Percentiles rank a stretch among this genome's conserved stretches.
Evolutionary conservation across 2,329 filamentous ascomycete genomes (phyloP).

Genomic region (Aspergillus sp.): DNA sequence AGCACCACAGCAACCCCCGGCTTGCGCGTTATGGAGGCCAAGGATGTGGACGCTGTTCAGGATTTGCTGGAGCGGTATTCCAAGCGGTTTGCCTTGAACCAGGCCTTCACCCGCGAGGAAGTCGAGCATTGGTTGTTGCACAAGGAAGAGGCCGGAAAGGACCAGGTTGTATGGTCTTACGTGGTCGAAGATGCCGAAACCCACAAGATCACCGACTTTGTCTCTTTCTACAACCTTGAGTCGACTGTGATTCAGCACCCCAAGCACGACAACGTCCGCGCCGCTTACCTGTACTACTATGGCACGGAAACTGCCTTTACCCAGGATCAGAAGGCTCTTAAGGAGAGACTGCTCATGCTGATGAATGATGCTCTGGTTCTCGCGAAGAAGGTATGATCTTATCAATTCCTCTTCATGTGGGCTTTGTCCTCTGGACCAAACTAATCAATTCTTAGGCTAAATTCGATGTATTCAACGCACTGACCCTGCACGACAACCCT

Average conservation of each 20-base stretch:
- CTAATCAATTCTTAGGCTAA: constrained; percentile 51
- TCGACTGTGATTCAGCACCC: constrained; percentile 84
- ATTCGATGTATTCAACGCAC: constrained; percentile 96
- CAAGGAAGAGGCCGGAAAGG: constrained; percentile 62
- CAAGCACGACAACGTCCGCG: constrained; percentile 77
- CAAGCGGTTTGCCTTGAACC: constrained; percentile 77
- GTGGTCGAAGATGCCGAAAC: constrained; percentile 75
- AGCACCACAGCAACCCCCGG: constrained; percentile 71
- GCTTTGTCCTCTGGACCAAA: no score
- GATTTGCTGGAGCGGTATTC: constrained; percentile 76
- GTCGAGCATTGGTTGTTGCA: constrained; percentile 85
- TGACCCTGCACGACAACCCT: constrained; percentile 90
- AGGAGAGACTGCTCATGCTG: constrained; percentile 76
- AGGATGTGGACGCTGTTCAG: constrained; percentile 75
- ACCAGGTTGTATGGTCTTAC: constrained; percentile 91
- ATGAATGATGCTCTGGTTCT: constrained; percentile 84
- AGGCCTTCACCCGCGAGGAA: constrained; percentile 77
- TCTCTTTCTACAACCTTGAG: constrained; percentile 95
- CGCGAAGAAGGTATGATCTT: constrained; percentile 68
- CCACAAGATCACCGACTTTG: constrained; percentile 89
- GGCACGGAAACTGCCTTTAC: constrained; percentile 76
- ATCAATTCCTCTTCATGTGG: no score
- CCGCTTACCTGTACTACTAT: constrained; percentile 97
- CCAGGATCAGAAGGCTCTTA: constrained; percentile 60
- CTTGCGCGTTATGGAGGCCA: constrained; percentile 75